phyloP scores from a whole-genome alignment of 495 filamentous ascomycete species.

The Aspergillus coremiiformis region DNA sequence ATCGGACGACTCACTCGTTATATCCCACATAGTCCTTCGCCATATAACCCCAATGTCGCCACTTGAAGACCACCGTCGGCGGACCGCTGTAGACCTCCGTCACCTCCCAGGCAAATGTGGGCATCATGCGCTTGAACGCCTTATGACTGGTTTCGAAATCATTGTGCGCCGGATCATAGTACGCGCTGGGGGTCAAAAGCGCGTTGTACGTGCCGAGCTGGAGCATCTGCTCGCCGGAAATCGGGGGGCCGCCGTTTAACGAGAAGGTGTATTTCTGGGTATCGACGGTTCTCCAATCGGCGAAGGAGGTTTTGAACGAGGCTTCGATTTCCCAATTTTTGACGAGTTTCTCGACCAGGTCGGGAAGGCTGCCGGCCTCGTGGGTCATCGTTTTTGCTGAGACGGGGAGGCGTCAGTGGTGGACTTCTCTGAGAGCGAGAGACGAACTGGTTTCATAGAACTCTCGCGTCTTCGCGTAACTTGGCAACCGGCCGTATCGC shows the following conservation, averaged over 20 bases:
- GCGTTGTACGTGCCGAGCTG: slow-evolving; percentile 62
- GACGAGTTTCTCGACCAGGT: slow-evolving; percentile 59
- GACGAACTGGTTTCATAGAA: slow-evolving; percentile 44
- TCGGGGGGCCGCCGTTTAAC: slow-evolving; percentile 50
- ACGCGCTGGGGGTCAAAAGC: slow-evolving; percentile 51
- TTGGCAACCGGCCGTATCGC: slow-evolving; percentile 51
- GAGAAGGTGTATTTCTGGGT: slow-evolving; percentile 48
- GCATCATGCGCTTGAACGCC: slow-evolving; percentile 64
- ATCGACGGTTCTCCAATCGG: slow-evolving; percentile 60
- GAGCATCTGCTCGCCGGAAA: slow-evolving; percentile 57
- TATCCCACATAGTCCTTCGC: slow-evolving; percentile 55
- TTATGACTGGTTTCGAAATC: slow-evolving; percentile 56
- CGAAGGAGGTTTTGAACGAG: slow-evolving; percentile 51
- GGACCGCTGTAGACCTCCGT: slow-evolving; percentile 56
- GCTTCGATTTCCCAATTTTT: slow-evolving; percentile 70
- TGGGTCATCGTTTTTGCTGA: slow-evolving; percentile 50
- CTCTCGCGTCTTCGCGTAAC: slow-evolving; percentile 53
- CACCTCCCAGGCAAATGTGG: slow-evolving; percentile 63
- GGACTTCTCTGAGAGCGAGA: background rate
- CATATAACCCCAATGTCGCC: slow-evolving; percentile 61
- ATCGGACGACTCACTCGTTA: slow-evolving; percentile 43
- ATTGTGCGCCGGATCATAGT: slow-evolving; percentile 50
- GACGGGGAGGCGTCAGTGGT: background rate
- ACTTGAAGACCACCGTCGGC: slow-evolving; percentile 51
- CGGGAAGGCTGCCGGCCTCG: slow-evolving; percentile 45